These are phyloP conservation scores for Tritrichomonas foetus DNA, from an alignment of 208 protist species.

Conservation along the genomic window DNA sequence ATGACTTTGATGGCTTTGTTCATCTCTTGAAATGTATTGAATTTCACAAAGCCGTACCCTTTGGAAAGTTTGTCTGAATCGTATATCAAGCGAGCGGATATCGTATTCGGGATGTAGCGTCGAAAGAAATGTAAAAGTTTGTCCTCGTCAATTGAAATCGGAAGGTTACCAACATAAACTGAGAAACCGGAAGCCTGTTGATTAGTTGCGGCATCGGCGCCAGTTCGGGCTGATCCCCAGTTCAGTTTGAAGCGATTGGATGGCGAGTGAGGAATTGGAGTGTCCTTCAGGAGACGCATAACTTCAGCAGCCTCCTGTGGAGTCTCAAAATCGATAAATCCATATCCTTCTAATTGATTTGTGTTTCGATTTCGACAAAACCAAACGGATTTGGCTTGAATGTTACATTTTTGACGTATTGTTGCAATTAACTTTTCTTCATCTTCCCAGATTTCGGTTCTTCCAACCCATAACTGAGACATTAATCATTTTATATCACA, in stretches of 20 bases:
- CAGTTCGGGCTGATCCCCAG: neutral
- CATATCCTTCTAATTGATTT: neutral
- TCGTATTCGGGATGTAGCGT: neutral
- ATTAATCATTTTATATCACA: neutral
- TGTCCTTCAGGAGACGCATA: neutral
- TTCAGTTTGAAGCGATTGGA: neutral
- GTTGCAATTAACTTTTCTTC: constrained; percentile 1
- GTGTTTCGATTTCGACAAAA: neutral
- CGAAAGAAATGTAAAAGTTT: neutral
- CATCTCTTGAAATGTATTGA: neutral
- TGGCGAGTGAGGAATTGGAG: neutral
- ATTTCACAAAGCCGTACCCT: constrained; percentile 29
- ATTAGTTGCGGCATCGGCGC: neutral
- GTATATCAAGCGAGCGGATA: neutral
- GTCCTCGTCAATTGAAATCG: neutral
- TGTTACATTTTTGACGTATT: neutral
- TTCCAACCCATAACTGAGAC: constrained; percentile 38
- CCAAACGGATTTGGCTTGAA: neutral
- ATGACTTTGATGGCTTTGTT: neutral
- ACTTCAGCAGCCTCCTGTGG: neutral
- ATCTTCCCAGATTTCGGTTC: constrained; percentile 6
- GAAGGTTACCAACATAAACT: neutral
- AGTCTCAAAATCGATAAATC: neutral
- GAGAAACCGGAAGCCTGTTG: neutral
- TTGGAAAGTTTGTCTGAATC: neutral